Percentiles rank a stretch among this genome's conserved stretches.
Evolutionary conservation across 2,329 filamentous ascomycete species (phyloP).

Genomic region (Botryotinia convoluta): DNA sequence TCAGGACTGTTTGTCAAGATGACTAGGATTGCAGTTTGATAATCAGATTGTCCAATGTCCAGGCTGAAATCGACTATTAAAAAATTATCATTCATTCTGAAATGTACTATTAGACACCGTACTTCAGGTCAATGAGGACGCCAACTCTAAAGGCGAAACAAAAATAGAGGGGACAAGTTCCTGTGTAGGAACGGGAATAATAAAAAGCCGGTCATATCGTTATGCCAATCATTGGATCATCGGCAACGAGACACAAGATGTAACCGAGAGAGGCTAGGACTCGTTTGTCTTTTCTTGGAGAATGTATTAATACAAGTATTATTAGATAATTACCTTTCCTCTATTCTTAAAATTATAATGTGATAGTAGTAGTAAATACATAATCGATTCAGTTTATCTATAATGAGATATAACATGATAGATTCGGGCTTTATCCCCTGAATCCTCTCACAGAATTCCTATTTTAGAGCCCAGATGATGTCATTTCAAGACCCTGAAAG

Average conservation of each 20-base stretch:
- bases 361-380: no score
- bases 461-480: no score
- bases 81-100: background rate
- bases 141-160: background rate
- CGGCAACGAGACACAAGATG: fast-evolving
- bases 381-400: no score
- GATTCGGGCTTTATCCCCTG: background rate
- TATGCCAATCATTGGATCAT: background rate
- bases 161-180: background rate
- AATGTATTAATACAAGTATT: background rate
- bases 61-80: background rate
- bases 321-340: background rate
- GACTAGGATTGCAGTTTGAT: background rate
- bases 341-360: background rate
- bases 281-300: background rate
- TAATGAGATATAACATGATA: background rate
- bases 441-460: no score
- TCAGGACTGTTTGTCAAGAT: background rate
- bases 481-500: fast-evolving
- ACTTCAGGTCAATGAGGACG: background rate
- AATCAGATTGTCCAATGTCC: background rate
- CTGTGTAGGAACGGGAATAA: background rate
- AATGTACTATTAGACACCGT: background rate
- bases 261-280: background rate
- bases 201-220: background rate